Conservation (phyloP, 257 asterid species). For the Nicotiana obtusifolia region DNA sequence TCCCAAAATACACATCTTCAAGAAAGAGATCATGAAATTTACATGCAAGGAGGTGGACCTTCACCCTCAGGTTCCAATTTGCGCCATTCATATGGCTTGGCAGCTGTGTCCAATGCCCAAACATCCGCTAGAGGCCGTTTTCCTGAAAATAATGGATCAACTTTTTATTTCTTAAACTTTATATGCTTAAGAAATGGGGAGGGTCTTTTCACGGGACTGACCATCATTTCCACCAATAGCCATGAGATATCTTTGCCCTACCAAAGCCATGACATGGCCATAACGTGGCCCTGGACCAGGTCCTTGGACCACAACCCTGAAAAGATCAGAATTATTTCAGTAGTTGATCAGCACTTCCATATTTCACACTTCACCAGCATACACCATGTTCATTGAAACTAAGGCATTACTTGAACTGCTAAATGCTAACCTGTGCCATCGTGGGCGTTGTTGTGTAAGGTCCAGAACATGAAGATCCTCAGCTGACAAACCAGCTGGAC, state of each 20-base stretch:
- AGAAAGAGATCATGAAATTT: constrained; percentile 25
- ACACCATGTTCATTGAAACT: constrained; percentile 7
- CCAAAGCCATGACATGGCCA: constrained; percentile 99
- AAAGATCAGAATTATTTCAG: constrained; percentile 12
- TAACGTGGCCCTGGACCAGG: constrained; percentile 99
- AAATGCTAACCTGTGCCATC: constrained; percentile 85
- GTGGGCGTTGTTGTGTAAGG: constrained; percentile 89
- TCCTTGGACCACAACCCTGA: constrained; percentile 97
- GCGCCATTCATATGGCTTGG: constrained; percentile 99
- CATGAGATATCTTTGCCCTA: constrained; percentile 98
- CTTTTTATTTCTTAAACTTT: constrained; percentile 9
- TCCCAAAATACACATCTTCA: not conserved
- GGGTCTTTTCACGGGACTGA: constrained; percentile 28
- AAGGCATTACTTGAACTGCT: not conserved
- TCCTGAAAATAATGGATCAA: constrained; percentile 45
- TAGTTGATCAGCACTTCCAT: not conserved
- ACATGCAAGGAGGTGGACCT: constrained; percentile 99
- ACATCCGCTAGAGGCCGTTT: constrained; percentile 98
- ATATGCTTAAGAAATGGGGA: constrained; percentile 4
- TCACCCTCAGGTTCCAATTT: constrained; percentile 99
- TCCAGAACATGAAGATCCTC: constrained; percentile 99
- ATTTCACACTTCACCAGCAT: constrained; percentile 7
- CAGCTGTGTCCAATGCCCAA: constrained; percentile 99
- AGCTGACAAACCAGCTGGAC: constrained; percentile 98
- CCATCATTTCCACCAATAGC: constrained; percentile 99